Base-by-base conservation (phyloP, 495 filamentous ascomycete species). In the Poronia punctata region DNA sequence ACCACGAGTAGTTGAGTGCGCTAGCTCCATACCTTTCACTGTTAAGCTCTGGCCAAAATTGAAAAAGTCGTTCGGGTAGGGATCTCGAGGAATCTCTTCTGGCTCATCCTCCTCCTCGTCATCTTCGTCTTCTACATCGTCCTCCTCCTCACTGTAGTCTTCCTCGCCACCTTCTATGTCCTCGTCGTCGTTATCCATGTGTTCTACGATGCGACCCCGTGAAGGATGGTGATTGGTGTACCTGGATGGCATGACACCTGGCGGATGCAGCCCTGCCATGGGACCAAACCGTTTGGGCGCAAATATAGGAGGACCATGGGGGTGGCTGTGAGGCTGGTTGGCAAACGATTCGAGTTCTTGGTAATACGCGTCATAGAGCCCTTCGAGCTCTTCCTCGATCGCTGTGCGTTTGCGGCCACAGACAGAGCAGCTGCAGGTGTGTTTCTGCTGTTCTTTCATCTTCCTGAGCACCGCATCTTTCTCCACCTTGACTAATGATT, bases 381-480 rank as follows among this genome's bases (percentile, higher is more conserved):
- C 88, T 60, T 99, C 92, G 9, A 99, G 69, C 61, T 99, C 93
- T 62, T 99, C 92, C 62, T 99, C 92, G 53, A 99, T 99, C 7
- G 92, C 92, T 6, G 85, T 95, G 31, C 92, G 79, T 64, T 97
- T 99, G 48, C 92, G 78, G 35, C 92, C 92, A 67, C 92, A 99
- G 26, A 97, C 89, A 5, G 86, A 94, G 54, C 92, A 99, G 56
- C 88, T 95, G 66, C 92, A 99, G 3, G 92, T 97, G 57, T 97
- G 92, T 63, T 96, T 97, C 61, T 99, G 92, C 64, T 99, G 92
- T 61, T 99, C 93, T 67, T 99, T 98, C 92, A 99, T 99, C 67
- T 99, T 99, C 50, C 85, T 85, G 37, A 99, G 64, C 1, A 99
- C 92, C 5, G 93, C 92, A 65, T 97, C 88, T 59, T 99, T 99